These are phyloP conservation scores for Xylariaceae sp. DNA, from an alignment of 2,329 filamentous ascomycete species.

Conservation along the genomic window DNA sequence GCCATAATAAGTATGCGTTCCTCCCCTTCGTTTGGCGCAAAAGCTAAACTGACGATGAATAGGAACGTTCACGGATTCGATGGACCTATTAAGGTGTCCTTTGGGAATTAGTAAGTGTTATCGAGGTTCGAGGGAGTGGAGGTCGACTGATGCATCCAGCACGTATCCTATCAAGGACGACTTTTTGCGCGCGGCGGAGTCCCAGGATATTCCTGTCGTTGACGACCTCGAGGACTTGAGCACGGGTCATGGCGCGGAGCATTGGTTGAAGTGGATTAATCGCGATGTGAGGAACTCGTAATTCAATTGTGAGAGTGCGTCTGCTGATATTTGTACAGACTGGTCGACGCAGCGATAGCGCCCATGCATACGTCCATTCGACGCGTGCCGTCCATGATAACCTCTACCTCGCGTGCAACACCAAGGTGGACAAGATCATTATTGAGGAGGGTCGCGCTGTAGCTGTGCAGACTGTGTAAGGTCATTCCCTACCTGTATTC, in stretches of 20 bases:
- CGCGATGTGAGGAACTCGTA: conserved; percentile 41
- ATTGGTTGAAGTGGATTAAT: conserved; percentile 86
- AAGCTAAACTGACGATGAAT: conserved; percentile 15
- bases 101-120: conserved; percentile 58
- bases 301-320: background rate
- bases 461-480: conserved; percentile 60
- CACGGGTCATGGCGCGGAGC: conserved; percentile 67
- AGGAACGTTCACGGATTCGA: conserved; percentile 69
- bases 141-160: conserved; percentile 27
- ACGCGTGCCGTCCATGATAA: conserved; percentile 66
- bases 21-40: background rate
- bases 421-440: conserved; percentile 72
- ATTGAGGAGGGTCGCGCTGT: conserved; percentile 68
- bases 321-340: conserved; percentile 37
- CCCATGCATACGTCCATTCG: conserved; percentile 72
- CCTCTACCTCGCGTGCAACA: conserved; percentile 67
- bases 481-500: conserved; percentile 25
- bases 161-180: conserved; percentile 79
- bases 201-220: conserved; percentile 66
- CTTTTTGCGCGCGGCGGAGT: conserved; percentile 67
- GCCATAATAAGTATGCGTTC: conserved; percentile 47
- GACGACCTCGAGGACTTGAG: conserved; percentile 71
- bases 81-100: conserved; percentile 77
- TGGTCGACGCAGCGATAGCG: conserved; percentile 69
- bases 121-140: too few relatives aligned